Conservation (phyloP, 352 stramenopile genomes). For the Albugo laibachii region DNA sequence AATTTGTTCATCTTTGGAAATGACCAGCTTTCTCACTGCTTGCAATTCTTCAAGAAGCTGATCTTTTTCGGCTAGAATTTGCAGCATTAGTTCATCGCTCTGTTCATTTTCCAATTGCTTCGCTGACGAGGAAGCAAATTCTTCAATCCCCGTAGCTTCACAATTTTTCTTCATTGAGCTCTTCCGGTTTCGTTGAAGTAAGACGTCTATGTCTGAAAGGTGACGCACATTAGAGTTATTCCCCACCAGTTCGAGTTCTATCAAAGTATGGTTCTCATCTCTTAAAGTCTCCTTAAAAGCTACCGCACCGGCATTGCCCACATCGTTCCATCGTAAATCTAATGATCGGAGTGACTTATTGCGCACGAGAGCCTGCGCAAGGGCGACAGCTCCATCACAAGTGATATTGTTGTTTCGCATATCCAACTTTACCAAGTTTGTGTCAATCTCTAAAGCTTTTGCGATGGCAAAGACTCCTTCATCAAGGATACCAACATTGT, state of each 20-base stretch:
- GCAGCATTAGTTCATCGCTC: constrained; percentile 33
- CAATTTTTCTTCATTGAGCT: constrained; percentile 2
- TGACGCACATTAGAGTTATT: constrained; percentile 58
- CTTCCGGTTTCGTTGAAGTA: constrained; percentile 30
- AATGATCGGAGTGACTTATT: constrained; percentile 53
- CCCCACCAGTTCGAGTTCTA: constrained; percentile 39
- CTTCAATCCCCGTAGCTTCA: constrained; percentile 4
- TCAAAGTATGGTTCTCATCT: constrained; percentile 38
- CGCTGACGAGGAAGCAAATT: constrained; percentile 8
- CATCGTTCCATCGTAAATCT: constrained; percentile 68
- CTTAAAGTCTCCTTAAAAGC: constrained; percentile 43
- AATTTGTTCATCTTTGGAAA: not conserved
- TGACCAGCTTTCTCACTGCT: not conserved
- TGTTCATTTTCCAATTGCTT: constrained; percentile 4
- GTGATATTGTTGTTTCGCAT: constrained; percentile 75
- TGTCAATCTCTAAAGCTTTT: constrained; percentile 35
- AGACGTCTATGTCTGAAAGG: constrained; percentile 33
- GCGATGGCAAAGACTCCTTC: constrained; percentile 46
- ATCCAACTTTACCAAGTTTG: constrained; percentile 37
- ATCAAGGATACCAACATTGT: constrained; percentile 61
- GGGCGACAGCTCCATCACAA: constrained; percentile 34
- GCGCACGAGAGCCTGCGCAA: constrained; percentile 26
- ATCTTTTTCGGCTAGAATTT: constrained; percentile 52
- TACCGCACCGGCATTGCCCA: constrained; percentile 46
- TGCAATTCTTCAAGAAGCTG: constrained; percentile 14